phyloP scores from a whole-genome alignment of 78 protist species.

The Dictyostelium firmibasis region DNA sequence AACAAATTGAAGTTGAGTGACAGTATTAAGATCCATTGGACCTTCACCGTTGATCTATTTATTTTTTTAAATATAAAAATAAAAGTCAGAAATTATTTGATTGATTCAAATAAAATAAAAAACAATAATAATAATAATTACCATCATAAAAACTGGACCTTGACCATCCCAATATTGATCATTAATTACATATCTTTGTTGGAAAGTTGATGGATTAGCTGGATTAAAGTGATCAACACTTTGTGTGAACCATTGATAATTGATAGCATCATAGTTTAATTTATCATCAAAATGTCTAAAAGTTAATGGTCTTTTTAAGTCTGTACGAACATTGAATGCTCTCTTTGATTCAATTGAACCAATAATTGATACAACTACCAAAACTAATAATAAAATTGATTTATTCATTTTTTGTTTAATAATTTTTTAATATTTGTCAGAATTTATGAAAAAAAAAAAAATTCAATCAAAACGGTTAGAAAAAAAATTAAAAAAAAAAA shows the following conservation, averaged over 20 bases:
- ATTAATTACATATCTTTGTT: constrained; percentile 68
- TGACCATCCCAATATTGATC: constrained; percentile 40
- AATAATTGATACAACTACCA: background rate
- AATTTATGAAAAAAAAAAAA: background rate
- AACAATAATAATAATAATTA: background rate
- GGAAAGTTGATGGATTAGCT: constrained; percentile 26
- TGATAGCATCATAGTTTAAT: background rate
- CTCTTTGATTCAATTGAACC: constrained; percentile 17
- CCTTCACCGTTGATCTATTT: constrained; percentile 55
- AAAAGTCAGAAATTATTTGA: background rate
- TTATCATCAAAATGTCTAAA: too few species aligned
- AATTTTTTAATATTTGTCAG: background rate
- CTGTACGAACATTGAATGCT: constrained; percentile 10
- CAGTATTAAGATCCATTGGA: constrained; percentile 13
- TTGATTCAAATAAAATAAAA: too few species aligned
- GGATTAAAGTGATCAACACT: constrained; percentile 51
- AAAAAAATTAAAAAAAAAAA: background rate
- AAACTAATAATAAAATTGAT: constrained; percentile 7
- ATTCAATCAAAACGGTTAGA: background rate
- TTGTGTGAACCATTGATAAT: constrained; percentile 74
- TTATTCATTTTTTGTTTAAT: constrained; percentile 1
- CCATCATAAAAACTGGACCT: constrained; percentile 71
- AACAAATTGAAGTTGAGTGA: constrained; percentile 47
- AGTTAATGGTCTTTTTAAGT: background rate
- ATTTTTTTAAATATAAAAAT: background rate